Conservation (phyloP, 768 basidiomycete species). For the Mycena crocata region DNA sequence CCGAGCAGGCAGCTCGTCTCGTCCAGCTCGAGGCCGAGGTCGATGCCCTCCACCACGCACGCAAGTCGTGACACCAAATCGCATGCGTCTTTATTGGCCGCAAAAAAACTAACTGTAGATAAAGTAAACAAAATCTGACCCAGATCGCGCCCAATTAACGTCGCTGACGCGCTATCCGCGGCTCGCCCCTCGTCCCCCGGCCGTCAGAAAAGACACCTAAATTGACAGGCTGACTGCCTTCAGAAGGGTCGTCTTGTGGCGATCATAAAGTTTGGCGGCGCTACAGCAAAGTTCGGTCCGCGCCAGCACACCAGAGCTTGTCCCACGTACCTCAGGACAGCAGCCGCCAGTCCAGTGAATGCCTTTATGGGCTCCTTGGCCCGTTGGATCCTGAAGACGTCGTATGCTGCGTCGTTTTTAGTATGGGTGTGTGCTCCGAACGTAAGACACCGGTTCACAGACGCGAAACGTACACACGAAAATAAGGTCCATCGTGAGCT, state of each 20-base stretch:
- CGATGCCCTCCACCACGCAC: conserved; percentile 43
- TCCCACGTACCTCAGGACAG: conserved; percentile 73
- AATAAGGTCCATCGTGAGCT: conserved; percentile 86
- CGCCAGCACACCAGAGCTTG: conserved; percentile 16
- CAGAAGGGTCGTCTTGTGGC: conserved; percentile 70
- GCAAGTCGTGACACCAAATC: conserved; percentile 19
- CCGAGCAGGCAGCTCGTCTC: conserved; percentile 67
- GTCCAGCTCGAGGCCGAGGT: conserved; percentile 71
- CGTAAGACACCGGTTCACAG: conserved; percentile 20
- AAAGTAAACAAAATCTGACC: conserved; percentile 33
- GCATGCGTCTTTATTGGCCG: conserved; percentile 20
- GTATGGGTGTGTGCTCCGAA: conserved; percentile 7
- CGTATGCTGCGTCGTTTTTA: conserved; percentile 66
- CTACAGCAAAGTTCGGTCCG: conserved; percentile 48
- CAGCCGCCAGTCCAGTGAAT: conserved; percentile 74
- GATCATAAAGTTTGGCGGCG: conserved; percentile 80
- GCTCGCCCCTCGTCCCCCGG: conserved; percentile 6
- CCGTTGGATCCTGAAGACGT: conserved; percentile 77
- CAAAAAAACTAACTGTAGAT: conserved; percentile 19
- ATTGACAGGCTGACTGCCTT: conserved; percentile 52
- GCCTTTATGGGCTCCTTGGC: conserved; percentile 72
- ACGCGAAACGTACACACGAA: conserved; percentile 78
- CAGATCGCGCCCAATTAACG: conserved; percentile 15
- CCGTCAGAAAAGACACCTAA: conserved; percentile 35
- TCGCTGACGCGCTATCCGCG: conserved; percentile 25